Evolutionary conservation across 1,139 yeast genomes (phyloP), one percentile per base, ranked within the genome.

Genomic region (Scheffersomyces illinoinensis): DNA sequence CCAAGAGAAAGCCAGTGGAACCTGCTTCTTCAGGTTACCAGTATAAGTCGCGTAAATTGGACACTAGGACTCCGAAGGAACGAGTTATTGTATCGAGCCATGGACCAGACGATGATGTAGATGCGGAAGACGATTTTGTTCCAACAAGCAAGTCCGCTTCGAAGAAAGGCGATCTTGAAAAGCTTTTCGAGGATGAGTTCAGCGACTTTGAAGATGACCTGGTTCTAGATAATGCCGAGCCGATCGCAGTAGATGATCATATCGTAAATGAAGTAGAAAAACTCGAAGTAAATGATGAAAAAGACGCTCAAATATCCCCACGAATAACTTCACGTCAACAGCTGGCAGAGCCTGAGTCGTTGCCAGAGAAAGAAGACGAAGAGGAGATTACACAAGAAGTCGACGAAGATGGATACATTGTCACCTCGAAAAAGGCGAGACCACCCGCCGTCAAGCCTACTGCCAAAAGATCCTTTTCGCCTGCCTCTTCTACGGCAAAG

Each of bases 391-490:
- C 48, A 17, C 47, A 19, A 50, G 56, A 33, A 39, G 39, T 21
- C 43, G 84, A 78, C 58, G 82, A 76, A 39, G 83, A 79, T 54
- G 84, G 83, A 1, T 79, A 76, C 61, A 69, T 77, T 24, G 74
- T 77, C 4, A 72, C 79, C 20, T 71, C 68, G 54, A 69, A 74
- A 51, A 70, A 71, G 56, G 39, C 56, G 4, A 59, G 54, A 20
- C 53, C 58, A 20, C 58, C 63, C 43, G 58, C 57, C 48, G 57
- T 57, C 3, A 53, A 66, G 50, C 62, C 67, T 10, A 62, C 67
- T 7, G 59, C 59, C 5, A 63, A 33, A 33, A 8, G 57, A 50
- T 57, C 65, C 24, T 56, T 24, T 24, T 24, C 33, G 33, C 33
- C 59, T 52, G 58, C 66, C 5, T 57, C 59, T n/a, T 54, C 47